phyloP scores from a whole-genome alignment of 2,329 filamentous ascomycete species.

The Emericellopsis atlantica region DNA sequence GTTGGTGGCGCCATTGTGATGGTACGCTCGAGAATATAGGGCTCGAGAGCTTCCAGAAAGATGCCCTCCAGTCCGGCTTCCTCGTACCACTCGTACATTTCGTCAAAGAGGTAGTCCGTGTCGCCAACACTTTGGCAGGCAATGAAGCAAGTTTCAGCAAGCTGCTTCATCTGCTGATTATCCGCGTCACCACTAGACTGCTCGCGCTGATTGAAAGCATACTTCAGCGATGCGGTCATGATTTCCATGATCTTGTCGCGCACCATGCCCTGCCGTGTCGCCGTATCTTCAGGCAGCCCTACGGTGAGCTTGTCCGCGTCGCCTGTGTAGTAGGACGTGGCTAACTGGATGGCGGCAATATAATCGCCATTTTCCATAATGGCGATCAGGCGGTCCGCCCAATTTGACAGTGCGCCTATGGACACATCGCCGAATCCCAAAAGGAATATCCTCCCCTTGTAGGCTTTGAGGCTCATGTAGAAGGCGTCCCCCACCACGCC shows the following conservation, averaged over 20 bases:
- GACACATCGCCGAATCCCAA: slow-evolving; percentile 90
- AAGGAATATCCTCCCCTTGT: slow-evolving; percentile 86
- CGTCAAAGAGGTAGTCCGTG: slow-evolving; percentile 76
- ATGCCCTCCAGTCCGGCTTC: slow-evolving; percentile 59
- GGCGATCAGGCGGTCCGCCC: slow-evolving; percentile 86
- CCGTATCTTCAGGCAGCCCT: slow-evolving; percentile 75
- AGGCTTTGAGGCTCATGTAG: slow-evolving; percentile 92
- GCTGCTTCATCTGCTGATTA: slow-evolving; percentile 55
- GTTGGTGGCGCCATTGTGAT: slow-evolving; percentile 67
- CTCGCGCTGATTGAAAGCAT: slow-evolving; percentile 62
- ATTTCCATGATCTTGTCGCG: slow-evolving; percentile 85
- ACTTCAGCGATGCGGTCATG: slow-evolving; percentile 82
- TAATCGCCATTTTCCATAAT: slow-evolving; percentile 97
- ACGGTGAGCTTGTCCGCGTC: slow-evolving; percentile 90
- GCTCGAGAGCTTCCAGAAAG: slow-evolving; percentile 81
- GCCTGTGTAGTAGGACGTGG: slow-evolving; percentile 84
- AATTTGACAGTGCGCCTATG: slow-evolving; percentile 87
- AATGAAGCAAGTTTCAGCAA: slow-evolving; percentile 72
- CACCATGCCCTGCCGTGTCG: slow-evolving; percentile 66
- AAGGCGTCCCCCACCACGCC: slow-evolving; percentile 95
- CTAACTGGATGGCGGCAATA: slow-evolving; percentile 78
- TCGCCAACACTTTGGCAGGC: slow-evolving; percentile 71
- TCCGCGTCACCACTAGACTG: slow-evolving; percentile 30
- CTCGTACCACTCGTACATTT: slow-evolving; percentile 83
- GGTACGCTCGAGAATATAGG: slow-evolving; percentile 69